Evolutionary conservation across 345 rosid genomes (phyloP).

Genomic region (Lenwebbia sp.): DNA sequence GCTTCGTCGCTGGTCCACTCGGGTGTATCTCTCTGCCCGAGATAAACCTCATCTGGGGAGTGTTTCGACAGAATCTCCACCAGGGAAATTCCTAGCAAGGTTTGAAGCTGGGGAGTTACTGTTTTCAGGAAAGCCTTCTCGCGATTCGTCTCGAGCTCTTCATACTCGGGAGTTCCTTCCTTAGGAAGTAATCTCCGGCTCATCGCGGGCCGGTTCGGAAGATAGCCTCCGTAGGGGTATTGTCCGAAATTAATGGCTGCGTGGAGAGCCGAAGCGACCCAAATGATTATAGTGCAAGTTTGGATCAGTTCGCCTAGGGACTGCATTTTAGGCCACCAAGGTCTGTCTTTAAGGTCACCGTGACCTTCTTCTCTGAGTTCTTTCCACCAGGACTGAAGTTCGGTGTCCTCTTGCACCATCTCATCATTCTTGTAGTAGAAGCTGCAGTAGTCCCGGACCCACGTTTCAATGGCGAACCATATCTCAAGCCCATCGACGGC

Average conservation of each 20-base stretch:
- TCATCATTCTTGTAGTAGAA: slow-evolving; percentile 43
- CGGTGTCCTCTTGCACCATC: slow-evolving; percentile 29
- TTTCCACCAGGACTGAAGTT: slow-evolving; percentile 74
- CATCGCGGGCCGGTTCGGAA: slow-evolving; percentile 49
- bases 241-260: slow-evolving; percentile 69
- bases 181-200: slow-evolving; percentile 52
- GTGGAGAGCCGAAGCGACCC: slow-evolving; percentile 72
- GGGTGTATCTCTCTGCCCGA: slow-evolving; percentile 39
- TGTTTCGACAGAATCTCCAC: slow-evolving; percentile 56
- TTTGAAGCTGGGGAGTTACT: slow-evolving; percentile 32
- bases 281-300: slow-evolving; percentile 54
- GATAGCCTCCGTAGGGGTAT: slow-evolving; percentile 58
- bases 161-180: slow-evolving; percentile 38
- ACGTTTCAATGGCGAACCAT: slow-evolving; percentile 56
- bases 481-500: slow-evolving; percentile 73
- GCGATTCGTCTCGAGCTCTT: slow-evolving; percentile 30
- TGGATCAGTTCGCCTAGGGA: slow-evolving; percentile 32
- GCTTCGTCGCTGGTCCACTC: slow-evolving; percentile 48
- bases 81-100: slow-evolving; percentile 32
- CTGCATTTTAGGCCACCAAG: slow-evolving; percentile 72
- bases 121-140: slow-evolving; percentile 43
- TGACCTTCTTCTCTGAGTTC: slow-evolving; percentile 62
- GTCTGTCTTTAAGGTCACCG: slow-evolving; percentile 55
- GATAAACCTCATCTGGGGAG: slow-evolving; percentile 45
- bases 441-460: slow-evolving; percentile 51